Evolutionary conservation across 164 flowering plant species (phyloP), one percentile per base, ranked within the genome.

Genomic region (Chloranthus sessilifolius): DNA sequence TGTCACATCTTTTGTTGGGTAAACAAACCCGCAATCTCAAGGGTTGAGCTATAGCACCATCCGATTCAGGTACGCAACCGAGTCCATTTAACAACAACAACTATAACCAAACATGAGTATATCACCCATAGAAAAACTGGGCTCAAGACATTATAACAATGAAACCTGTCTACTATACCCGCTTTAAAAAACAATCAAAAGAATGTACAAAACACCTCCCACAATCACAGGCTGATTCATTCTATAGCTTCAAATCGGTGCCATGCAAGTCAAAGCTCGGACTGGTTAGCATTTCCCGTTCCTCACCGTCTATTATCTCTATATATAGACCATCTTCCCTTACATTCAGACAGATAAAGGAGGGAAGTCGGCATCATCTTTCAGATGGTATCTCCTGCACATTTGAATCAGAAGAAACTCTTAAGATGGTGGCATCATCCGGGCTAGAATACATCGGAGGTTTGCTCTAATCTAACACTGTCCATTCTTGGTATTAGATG

Each of bases 311-410:
- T 14, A 15, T 28, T 46, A 35, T 48, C 41, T 43, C 47, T 24
- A 40, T 30, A 43, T 33, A 11, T 38, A n/a, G 40, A 30, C 7
- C 10, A 9, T 38, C 12, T 17, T 31, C n/a, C 14, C 48, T 25
- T 10, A 20, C 11, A 28, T 29, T 42, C 58, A 43, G 29, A 22
- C 24, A 5, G 79, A 63, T 50, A 80, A 58, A 40, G 85, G 83
- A 3, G 89, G 88, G 65, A 79, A 79, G 48, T 79, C 84, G 5
- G 64, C 80, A 42, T 81, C 81, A 44, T 82, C 78, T 66, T 77
- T 82, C 43, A 82, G 66, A 44, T 53, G 76, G 55, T 73, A 82
- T 8, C 51, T 55, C 76, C 88, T 82, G 64, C 69, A 65, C 17
- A 33, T 55, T 10, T n/a, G 36, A 71, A 36, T 15, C 35, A 47